These are phyloP conservation scores for Zea luxurians DNA, from an alignment of 176 grass and related monocot species.

Conservation along the genomic window DNA sequence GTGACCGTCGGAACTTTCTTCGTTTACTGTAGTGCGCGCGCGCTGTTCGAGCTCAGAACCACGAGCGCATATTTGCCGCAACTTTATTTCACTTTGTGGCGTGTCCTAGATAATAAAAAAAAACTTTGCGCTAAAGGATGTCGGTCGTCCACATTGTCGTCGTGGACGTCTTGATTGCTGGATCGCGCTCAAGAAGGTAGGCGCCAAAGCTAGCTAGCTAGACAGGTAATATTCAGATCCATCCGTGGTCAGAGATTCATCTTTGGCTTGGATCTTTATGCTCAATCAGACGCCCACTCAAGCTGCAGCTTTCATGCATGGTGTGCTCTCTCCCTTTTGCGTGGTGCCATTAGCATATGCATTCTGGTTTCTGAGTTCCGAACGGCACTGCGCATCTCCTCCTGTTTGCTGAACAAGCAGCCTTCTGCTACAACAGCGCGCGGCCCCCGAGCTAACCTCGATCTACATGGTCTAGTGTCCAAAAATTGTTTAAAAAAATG, in stretches of 20 bases:
- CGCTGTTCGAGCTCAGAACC: slow-evolving; percentile 23
- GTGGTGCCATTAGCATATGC: background rate
- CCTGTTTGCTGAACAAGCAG: slow-evolving; percentile 14
- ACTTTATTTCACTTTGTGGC: slow-evolving; percentile 13
- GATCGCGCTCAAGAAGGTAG: slow-evolving; percentile 7
- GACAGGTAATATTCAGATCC: slow-evolving; percentile 42
- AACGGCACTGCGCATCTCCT: background rate
- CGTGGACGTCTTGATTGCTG: slow-evolving; percentile 35
- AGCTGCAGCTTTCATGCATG: slow-evolving; percentile 34
- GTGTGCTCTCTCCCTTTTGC: slow-evolving; percentile 47
- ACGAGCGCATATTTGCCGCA: background rate
- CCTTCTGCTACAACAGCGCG: background rate
- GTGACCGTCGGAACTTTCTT: too few species aligned
- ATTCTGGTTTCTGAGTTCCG: background rate
- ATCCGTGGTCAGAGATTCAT: slow-evolving; percentile 70
- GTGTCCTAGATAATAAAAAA: background rate
- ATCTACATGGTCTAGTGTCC: background rate
- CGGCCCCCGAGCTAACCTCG: slow-evolving; percentile 22
- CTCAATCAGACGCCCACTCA: slow-evolving; percentile 59
- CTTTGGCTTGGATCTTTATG: slow-evolving; percentile 50
- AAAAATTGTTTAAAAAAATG: background rate
- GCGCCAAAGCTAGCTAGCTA: slow-evolving; percentile 27
- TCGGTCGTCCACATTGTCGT: background rate
- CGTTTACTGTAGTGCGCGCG: too few species aligned
- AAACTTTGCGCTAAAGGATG: slow-evolving; percentile 39